phyloP scores from a whole-genome alignment of 305 asterid genomes.

The Solanum hybrid region DNA sequence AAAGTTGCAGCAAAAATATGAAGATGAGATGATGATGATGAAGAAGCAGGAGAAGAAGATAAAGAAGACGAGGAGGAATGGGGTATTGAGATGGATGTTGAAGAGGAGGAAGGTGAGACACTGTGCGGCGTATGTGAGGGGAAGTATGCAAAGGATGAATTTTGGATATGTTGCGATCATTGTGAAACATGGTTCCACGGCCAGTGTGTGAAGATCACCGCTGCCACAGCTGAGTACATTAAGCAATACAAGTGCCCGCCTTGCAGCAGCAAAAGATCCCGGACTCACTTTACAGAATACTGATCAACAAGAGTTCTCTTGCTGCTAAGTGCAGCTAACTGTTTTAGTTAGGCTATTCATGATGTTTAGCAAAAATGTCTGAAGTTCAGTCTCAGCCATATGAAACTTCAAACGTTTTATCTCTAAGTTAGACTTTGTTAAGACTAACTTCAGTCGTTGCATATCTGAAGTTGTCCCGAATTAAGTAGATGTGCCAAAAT shows the following conservation, averaged over 20 bases:
- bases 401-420: background rate
- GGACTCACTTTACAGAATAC: conserved; percentile 13
- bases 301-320: background rate
- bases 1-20: conserved; percentile 40
- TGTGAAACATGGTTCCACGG: conserved; percentile 89
- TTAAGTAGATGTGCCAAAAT: background rate
- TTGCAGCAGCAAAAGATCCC: conserved; percentile 55
- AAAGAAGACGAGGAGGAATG: conserved; percentile 28
- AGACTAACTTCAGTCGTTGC: background rate
- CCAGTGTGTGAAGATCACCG: conserved; percentile 75
- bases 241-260: conserved; percentile 72
- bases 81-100: conserved; percentile 25
- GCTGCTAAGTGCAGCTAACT: background rate
- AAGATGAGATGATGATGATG: conserved; percentile 20
- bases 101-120: conserved; percentile 60
- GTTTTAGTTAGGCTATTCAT: background rate
- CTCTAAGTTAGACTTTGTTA: background rate
- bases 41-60: conserved; percentile 11
- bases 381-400: background rate
- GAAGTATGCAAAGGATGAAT: conserved; percentile 51
- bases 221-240: conserved; percentile 67
- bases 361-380: background rate
- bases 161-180: conserved; percentile 74
- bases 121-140: conserved; percentile 59
- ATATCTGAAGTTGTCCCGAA: background rate